phyloP scores from a whole-genome alignment of 306 rosid genomes.

The Ochetophila trinervis region DNA sequence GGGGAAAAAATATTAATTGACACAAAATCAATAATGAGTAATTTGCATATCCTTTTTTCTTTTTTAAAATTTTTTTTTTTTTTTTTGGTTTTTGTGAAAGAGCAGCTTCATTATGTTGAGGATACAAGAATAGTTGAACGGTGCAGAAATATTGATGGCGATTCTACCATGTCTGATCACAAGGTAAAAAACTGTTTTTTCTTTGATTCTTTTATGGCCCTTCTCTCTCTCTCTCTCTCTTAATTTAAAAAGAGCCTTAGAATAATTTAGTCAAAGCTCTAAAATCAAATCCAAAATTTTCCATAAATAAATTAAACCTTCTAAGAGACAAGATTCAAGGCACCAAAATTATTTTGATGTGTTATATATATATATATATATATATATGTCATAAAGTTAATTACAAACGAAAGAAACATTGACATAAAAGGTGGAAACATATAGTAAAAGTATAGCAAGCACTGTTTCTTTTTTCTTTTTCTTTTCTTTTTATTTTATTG shows the following conservation, averaged over 20 bases:
- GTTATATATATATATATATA: too few relatives aligned
- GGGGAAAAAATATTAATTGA: too few relatives aligned
- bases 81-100: conserved; percentile 5
- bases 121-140: conserved; percentile 22
- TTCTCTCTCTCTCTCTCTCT: not conserved
- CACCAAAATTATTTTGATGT: too few relatives aligned
- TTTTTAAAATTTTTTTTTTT: not conserved
- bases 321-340: too few relatives aligned
- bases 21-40: not conserved
- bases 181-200: conserved; percentile 25
- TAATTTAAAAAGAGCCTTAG: not conserved
- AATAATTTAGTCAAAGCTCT: not conserved
- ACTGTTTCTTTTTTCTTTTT: too few relatives aligned
- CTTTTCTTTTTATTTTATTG: too few relatives aligned
- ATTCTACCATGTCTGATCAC: conserved; percentile 19
- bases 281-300: not conserved
- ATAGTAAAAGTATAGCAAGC: too few relatives aligned
- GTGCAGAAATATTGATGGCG: conserved; percentile 30
- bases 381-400: too few relatives aligned
- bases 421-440: too few relatives aligned
- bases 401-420: too few relatives aligned
- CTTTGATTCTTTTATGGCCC: not conserved
- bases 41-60: not conserved
- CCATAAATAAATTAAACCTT: not conserved
- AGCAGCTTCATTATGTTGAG: conserved; percentile 47